Conservation (phyloP, 2,329 filamentous ascomycete species). For the Scedosporium minutisporum region DNA sequence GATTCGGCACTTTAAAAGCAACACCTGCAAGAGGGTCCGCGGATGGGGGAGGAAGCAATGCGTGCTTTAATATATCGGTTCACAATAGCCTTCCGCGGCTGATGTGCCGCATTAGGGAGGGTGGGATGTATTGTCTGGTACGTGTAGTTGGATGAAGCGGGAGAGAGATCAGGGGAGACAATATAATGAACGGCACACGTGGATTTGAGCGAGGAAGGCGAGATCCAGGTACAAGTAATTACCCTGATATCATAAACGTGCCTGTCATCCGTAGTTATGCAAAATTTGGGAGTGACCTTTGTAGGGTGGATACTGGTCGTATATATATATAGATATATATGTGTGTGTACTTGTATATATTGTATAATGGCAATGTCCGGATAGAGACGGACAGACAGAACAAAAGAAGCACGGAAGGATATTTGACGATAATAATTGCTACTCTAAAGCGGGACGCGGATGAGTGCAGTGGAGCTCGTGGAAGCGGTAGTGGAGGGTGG, state of each 20-base stretch:
- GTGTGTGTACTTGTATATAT: not conserved
- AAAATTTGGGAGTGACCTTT: not conserved
- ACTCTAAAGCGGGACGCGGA: not conserved
- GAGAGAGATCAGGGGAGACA: not conserved
- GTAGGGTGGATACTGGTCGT: not conserved
- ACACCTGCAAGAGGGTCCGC: not conserved
- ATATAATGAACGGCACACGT: not conserved
- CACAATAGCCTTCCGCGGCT: not conserved
- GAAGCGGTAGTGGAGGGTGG: not conserved
- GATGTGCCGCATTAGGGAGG: not conserved
- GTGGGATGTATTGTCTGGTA: not conserved
- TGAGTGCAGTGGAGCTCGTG: not conserved
- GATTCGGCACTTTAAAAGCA: not conserved
- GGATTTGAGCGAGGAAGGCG: slow-evolving; percentile 7
- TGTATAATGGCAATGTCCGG: not conserved
- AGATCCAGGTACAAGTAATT: slow-evolving; percentile 5
- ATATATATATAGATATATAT: not conserved
- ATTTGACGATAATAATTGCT: not conserved
- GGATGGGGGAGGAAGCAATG: not conserved
- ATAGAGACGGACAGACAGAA: not conserved
- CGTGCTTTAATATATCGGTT: not conserved
- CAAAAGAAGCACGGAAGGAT: not conserved
- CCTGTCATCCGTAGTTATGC: not conserved
- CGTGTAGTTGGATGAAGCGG: not conserved
- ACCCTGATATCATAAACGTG: not conserved